phyloP scores from a whole-genome alignment of 768 basidiomycete genomes.

The Lentinus tigrinus region DNA sequence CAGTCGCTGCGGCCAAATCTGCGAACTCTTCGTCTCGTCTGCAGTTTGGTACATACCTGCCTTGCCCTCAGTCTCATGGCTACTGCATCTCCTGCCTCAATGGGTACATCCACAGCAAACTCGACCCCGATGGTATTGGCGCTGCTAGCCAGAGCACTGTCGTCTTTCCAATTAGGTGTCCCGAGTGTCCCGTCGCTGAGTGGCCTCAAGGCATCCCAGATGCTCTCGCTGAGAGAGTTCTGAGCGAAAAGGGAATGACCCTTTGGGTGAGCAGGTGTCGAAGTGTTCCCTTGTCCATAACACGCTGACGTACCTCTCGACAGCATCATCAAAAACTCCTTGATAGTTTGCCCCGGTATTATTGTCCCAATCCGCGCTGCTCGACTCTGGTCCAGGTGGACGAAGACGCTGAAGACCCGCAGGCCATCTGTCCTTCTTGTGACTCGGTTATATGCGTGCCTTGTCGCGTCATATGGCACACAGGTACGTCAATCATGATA shows the following conservation, averaged over 20 bases:
- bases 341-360: conserved; percentile 34
- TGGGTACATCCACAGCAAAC: conserved; percentile 34
- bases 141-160: conserved; percentile 26
- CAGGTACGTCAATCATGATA: conserved; percentile 21
- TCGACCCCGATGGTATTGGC: conserved; percentile 34
- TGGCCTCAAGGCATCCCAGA: conserved; percentile 37
- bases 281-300: not conserved
- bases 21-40: conserved; percentile 36
- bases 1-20: conserved; percentile 31
- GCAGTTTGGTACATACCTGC: conserved; percentile 34
- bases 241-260: conserved; percentile 34
- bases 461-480: conserved; percentile 37
- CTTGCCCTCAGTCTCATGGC: conserved; percentile 34
- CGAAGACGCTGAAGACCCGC: conserved; percentile 33
- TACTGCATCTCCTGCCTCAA: conserved; percentile 38
- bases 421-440: conserved; percentile 36
- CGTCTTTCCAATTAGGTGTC: conserved; percentile 39
- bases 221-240: conserved; percentile 31
- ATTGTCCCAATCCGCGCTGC: conserved; percentile 39
- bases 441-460: conserved; percentile 33
- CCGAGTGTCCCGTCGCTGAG: conserved; percentile 33
- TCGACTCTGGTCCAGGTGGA: conserved; percentile 35
- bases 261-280: conserved; percentile 31
- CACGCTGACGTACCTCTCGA: not conserved
- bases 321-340: conserved; percentile 38